Percentiles rank a stretch among this genome's conserved stretches.
These are phyloP conservation scores for Chaetoceros tenuissimus DNA, from an alignment of 108 stramenopile species.

Conservation along the genomic window DNA sequence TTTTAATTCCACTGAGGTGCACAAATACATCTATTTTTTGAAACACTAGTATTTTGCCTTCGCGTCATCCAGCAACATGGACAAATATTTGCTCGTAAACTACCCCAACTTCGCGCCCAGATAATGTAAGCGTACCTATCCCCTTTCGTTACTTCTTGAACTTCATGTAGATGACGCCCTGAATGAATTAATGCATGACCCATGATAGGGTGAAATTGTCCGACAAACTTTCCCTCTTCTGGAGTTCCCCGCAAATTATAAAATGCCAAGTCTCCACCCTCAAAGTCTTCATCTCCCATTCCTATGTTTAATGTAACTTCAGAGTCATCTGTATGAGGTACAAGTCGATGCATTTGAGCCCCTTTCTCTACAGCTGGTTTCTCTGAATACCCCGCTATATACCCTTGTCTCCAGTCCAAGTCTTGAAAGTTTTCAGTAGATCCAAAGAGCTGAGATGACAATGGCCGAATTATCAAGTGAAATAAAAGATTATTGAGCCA, in stretches of 20 bases:
- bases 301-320: constrained; percentile 78
- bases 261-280: constrained; percentile 59
- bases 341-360: constrained; percentile 52
- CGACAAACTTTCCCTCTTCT: constrained; percentile 40
- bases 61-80: constrained; percentile 79
- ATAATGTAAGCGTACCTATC: constrained; percentile 70
- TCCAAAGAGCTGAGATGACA: constrained; percentile 48
- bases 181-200: constrained; percentile 65
- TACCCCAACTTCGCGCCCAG: constrained; percentile 65
- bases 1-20: background rate
- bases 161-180: constrained; percentile 72
- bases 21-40: background rate
- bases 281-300: constrained; percentile 51
- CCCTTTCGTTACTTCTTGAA: constrained; percentile 51
- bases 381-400: constrained; percentile 63
- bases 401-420: constrained; percentile 79
- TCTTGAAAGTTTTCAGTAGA: constrained; percentile 36
- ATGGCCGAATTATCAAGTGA: constrained; percentile 53
- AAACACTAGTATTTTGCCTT: constrained; percentile 10
- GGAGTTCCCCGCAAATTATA: constrained; percentile 58
- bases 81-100: constrained; percentile 34
- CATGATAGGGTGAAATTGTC: constrained; percentile 30
- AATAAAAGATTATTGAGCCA: constrained; percentile 74
- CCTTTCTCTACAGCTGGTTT: constrained; percentile 24
- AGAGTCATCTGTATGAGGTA: constrained; percentile 78